phyloP scores from a whole-genome alignment of 2,329 filamentous ascomycete genomes.

The Mollisiaceae sp. region DNA sequence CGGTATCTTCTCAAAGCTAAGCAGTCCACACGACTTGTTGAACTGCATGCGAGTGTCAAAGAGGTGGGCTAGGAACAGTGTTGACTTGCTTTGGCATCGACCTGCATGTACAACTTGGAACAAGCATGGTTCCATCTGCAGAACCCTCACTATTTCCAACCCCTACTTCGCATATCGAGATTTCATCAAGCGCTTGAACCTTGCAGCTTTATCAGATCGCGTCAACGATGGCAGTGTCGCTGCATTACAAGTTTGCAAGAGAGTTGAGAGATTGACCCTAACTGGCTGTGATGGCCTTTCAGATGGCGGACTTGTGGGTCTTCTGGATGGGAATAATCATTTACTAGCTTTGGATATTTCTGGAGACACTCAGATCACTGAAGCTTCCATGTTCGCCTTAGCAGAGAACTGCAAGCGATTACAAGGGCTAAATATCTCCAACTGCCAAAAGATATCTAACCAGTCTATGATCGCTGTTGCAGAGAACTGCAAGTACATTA shows the following conservation, averaged over 20 bases:
- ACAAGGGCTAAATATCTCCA: conserved; percentile 92
- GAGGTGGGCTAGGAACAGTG: conserved; percentile 89
- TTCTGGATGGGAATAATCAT: conserved; percentile 79
- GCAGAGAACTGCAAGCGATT: conserved; percentile 82
- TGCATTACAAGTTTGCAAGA: conserved; percentile 82
- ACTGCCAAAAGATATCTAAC: conserved; percentile 83
- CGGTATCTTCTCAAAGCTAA: conserved; percentile 85
- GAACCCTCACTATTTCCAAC: conserved; percentile 72
- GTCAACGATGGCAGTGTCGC: conserved; percentile 90
- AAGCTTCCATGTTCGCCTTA: conserved; percentile 77
- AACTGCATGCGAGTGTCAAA: conserved; percentile 94
- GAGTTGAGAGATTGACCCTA: conserved; percentile 89
- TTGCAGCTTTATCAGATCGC: conserved; percentile 75
- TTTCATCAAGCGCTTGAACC: conserved; percentile 89
- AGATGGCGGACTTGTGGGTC: conserved; percentile 78
- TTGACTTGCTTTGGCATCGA: conserved; percentile 93
- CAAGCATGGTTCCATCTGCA: conserved; percentile 80
- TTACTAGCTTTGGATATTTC: conserved; percentile 92
- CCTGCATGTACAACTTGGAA: conserved; percentile 88
- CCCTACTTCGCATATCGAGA: conserved; percentile 89
- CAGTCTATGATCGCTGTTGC: conserved; percentile 83
- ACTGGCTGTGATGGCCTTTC: conserved; percentile 88
- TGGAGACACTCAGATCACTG: conserved; percentile 78
- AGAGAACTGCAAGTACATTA: conserved; percentile 82
- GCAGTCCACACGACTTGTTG: conserved; percentile 75